These are phyloP conservation scores for Alternaria sp. DNA, from an alignment of 2,329 filamentous ascomycete genomes.

Conservation along the genomic window DNA sequence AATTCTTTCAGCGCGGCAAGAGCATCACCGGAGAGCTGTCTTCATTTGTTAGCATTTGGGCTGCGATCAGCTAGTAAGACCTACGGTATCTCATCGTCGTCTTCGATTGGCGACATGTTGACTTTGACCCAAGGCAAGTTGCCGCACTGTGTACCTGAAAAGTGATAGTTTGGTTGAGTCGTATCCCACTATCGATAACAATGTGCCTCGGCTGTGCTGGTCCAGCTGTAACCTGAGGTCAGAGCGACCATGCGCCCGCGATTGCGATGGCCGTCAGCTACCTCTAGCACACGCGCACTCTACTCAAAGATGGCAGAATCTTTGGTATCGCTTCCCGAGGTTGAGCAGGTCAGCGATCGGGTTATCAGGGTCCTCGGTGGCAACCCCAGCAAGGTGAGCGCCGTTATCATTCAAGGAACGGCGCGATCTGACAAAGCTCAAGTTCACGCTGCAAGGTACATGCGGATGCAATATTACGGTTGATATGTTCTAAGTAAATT, in stretches of 20 bases:
- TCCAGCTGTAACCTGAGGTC: conserved; percentile 6
- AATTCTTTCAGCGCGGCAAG: conserved; percentile 76
- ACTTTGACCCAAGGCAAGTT: not conserved
- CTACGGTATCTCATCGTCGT: conserved; percentile 47
- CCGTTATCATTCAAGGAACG: not conserved
- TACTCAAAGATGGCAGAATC: conserved; percentile 63
- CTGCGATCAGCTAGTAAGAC: conserved; percentile 6
- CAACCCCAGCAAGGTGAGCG: conserved; percentile 80
- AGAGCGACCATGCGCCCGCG: conserved; percentile 32
- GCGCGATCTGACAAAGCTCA: conserved; percentile 21
- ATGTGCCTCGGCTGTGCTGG: conserved; percentile 29
- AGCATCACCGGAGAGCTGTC: conserved; percentile 69
- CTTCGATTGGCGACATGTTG: conserved; percentile 34
- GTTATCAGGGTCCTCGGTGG: conserved; percentile 86
- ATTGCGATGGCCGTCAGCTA: conserved; percentile 29
- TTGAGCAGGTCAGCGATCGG: conserved; percentile 77
- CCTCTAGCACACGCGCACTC: conserved; percentile 22
- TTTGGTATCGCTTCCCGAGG: conserved; percentile 70
- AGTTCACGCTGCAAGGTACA: conserved; percentile 69
- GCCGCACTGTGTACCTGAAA: conserved; percentile 24
- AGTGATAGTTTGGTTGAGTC: conserved; percentile 24
- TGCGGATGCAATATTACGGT: not conserved
- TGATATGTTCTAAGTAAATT: conserved; percentile 35
- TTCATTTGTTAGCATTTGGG: conserved; percentile 43
- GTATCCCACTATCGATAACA: conserved; percentile 35